Evolutionary conservation across 805 yeast species (phyloP), one percentile per base, ranked within the genome.

Genomic region (Candida coleopterorum): DNA sequence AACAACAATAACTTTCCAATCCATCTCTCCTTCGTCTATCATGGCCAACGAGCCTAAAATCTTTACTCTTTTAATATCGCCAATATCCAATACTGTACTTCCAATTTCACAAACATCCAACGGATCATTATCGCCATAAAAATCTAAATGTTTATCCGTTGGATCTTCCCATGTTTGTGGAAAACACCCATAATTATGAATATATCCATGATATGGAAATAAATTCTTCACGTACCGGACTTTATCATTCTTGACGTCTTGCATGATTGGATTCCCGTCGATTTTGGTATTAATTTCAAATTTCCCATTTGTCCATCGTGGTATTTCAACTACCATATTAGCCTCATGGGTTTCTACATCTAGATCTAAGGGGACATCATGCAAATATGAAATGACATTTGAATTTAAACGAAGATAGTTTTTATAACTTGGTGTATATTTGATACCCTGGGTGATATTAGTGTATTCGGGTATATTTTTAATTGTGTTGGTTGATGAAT

Each of bases 151-250:
- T 31, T 52, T 52, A 35, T 65, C 67, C 40, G 81, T 75, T n/a
- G 95, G 94, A 55, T 93, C 95, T 62, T 90, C 98, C 97, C 97
- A 90, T 3, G 97, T 90, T 66, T 85, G 95, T 12, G 95, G 89
- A 49, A 85, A 69, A 3, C 94, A 90, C 30, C 96, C 94, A 55
- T 86, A 86, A 62, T 86, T 86, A 59, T 81, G 89, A 38, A 86
- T 81, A 58, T 85, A 85, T 1, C 95, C 95, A 48, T 81, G 81
- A 56, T 73, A 79, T 7, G 95, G 95, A 65, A 81, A 86, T 16
- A 85, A 64, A 62, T 86, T 86, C 50, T 81, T 74, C 22, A 86
- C 83, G 49, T 79, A 86, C 50, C 96, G 67, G 25, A 81, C 73
- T 46, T 81, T 68, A 5, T 85, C 90, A 48, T 85, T 82, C 58